Percentiles rank a stretch among this genome's conserved stretches.
phyloP scores from a whole-genome alignment of 108 stramenopile genomes.

The Skeletonema menzelii region DNA sequence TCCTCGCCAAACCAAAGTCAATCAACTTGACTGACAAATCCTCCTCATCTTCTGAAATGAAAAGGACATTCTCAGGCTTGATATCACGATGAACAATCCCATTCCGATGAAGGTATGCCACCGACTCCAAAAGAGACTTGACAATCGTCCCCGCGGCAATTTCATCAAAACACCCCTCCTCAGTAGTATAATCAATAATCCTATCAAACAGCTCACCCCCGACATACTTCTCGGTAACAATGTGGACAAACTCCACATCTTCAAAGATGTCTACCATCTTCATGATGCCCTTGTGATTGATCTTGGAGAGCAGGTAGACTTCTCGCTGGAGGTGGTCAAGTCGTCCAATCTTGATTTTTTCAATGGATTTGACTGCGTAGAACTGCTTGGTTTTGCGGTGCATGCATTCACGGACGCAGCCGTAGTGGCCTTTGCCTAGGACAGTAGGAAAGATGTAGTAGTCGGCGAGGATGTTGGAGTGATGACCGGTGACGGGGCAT shows the following conservation, averaged over 20 bases:
- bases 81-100: slow-evolving; percentile 70
- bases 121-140: slow-evolving; percentile 46
- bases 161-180: slow-evolving; percentile 30
- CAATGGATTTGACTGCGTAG: slow-evolving; percentile 60
- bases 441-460: slow-evolving; percentile 3
- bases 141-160: slow-evolving; percentile 39
- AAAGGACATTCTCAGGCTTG: slow-evolving; percentile 76
- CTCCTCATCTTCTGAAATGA: slow-evolving; percentile 22
- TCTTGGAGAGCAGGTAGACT: neutral
- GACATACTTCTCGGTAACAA: slow-evolving; percentile 57
- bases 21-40: slow-evolving; percentile 63
- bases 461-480: slow-evolving; percentile 9
- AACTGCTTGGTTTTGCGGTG: slow-evolving; percentile 35
- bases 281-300: slow-evolving; percentile 36
- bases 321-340: slow-evolving; percentile 3
- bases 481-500: slow-evolving; percentile 5
- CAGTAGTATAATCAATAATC: slow-evolving; percentile 6
- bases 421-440: slow-evolving; percentile 7
- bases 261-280: slow-evolving; percentile 37
- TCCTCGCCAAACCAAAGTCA: slow-evolving; percentile 70
- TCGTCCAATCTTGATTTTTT: slow-evolving; percentile 30
- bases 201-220: slow-evolving; percentile 65
- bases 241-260: slow-evolving; percentile 44
- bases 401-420: slow-evolving; percentile 5
- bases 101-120: slow-evolving; percentile 59